Conservation (phyloP, 306 rosid genomes). For the Amphicarpaea edgeworthii region DNA sequence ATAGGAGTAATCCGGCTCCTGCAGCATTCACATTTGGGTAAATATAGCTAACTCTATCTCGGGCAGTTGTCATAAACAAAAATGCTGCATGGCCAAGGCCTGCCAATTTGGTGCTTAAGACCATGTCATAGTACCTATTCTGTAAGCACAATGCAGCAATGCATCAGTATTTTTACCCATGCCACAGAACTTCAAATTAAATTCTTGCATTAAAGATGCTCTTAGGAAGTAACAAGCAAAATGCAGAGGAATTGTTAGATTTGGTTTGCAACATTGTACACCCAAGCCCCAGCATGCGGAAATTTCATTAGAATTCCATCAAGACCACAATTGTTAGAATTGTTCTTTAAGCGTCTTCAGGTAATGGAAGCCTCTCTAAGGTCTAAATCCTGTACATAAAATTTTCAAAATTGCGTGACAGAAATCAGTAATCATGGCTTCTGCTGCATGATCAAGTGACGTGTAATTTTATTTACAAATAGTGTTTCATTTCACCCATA, state of each 20-base stretch:
- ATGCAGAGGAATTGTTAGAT: constrained; percentile 6
- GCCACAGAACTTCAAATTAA: neutral
- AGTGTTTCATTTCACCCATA: constrained; percentile 17
- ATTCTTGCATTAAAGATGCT: neutral
- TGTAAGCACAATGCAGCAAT: constrained; percentile 51
- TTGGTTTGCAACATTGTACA: constrained; percentile 17
- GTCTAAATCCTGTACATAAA: neutral
- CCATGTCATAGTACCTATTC: constrained; percentile 94
- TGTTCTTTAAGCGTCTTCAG: constrained; percentile 36
- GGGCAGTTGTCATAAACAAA: constrained; percentile 86
- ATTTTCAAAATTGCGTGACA: constrained; percentile 10
- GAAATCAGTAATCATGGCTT: constrained; percentile 17
- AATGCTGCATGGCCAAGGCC: constrained; percentile 88
- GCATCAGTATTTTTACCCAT: constrained; percentile 23
- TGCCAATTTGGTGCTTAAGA: constrained; percentile 86
- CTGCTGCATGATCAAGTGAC: neutral
- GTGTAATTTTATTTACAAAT: neutral
- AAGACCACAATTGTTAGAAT: neutral
- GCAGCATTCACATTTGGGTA: constrained; percentile 94
- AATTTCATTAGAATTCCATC: constrained; percentile 15
- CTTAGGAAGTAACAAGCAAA: constrained; percentile 20
- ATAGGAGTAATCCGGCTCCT: constrained; percentile 84
- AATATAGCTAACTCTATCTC: constrained; percentile 85
- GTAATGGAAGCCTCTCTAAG: neutral
- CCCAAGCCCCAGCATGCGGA: neutral